Percentiles rank a stretch among this genome's conserved stretches.
Evolutionary conservation across 129 eudicot genomes (phyloP).

Genomic region (Logfia minima): DNA sequence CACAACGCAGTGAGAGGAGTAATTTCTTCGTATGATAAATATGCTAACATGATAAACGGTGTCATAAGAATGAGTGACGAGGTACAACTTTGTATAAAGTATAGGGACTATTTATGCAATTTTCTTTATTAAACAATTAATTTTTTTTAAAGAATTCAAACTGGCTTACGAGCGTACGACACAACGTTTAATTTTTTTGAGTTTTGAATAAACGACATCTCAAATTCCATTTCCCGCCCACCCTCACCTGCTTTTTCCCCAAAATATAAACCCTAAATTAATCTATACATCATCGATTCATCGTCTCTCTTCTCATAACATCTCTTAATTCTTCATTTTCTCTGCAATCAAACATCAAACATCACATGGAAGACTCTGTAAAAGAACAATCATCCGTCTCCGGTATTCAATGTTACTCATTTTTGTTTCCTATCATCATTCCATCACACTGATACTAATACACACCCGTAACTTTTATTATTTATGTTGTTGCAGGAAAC

Average conservation of each 20-base stretch:
- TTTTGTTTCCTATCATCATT: background rate
- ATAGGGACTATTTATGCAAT: background rate
- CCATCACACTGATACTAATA: background rate
- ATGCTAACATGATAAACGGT: no score
- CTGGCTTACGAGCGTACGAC: background rate
- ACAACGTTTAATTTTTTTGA: conserved; percentile 22
- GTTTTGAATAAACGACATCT: conserved; percentile 20
- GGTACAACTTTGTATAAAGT: background rate
- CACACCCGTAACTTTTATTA: background rate
- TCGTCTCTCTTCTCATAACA: conserved; percentile 7
- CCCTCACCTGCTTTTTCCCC: conserved; percentile 12
- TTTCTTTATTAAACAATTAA: no score
- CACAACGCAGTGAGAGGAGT: no score
- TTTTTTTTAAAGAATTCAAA: background rate
- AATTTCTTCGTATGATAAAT: no score
- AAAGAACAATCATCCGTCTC: conserved; percentile 43
- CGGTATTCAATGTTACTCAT: conserved; percentile 25
- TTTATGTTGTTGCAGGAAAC: conserved; percentile 26
- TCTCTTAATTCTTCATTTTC: conserved; percentile 1
- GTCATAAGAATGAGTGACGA: no score
- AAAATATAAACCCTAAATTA: conserved; percentile 22
- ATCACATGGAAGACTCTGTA: conserved; percentile 35
- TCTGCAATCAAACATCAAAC: background rate
- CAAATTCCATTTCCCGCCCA: conserved; percentile 37
- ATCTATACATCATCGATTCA: conserved; percentile 36